Evolutionary conservation across 2,329 filamentous ascomycete genomes (phyloP), one percentile per base, ranked within the genome.

Genomic region (Curvularia lunata): DNA sequence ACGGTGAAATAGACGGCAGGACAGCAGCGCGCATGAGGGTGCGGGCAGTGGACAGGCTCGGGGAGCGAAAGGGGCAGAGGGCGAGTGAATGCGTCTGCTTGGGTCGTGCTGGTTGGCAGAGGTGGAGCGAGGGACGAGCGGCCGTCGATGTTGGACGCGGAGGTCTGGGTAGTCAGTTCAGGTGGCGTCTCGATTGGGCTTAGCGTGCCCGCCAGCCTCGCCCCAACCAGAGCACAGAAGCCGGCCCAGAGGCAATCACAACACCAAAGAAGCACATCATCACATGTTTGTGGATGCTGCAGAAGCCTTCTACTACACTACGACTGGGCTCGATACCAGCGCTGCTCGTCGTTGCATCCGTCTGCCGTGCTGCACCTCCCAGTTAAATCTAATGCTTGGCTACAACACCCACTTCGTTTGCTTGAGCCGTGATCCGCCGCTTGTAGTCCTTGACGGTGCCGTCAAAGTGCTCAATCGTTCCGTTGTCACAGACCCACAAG

Each of bases 381-480:
- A n/a, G n/a, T 34, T 47, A 46, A 18, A 21, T 58, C 67, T 83
- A 77, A 57, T 78, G 76, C 62, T 74, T 74, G 75, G 87, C 86
- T 55, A 93, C 95, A 41, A 97, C 93, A 67, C 95, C 95, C 46
- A 90, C 88, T 52, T 89, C 89, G 76, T 96, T 89, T 21, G 94
- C 94, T 80, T 97, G 93, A 13, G 91, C 89, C 18, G 87, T 86
- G 72, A 99, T 97, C 78, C 91, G 88, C 86, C 93, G 97, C 88
- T 99, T 99, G 83, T 99, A 99, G 62, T 91, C 88, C 79, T 97
- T 91, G 51, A 99, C 93, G 69, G 96, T 93, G 32, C 95, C 95
- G 60, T 90, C 88, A 80, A 99, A 99, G 81, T 97, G 93, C 85
- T 96, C 92, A 19, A 99, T 93, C 1, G 89, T 95, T 9, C 95